These are phyloP conservation scores for Cetradonia linearis DNA, from an alignment of 495 filamentous ascomycete species.

Conservation along the genomic window DNA sequence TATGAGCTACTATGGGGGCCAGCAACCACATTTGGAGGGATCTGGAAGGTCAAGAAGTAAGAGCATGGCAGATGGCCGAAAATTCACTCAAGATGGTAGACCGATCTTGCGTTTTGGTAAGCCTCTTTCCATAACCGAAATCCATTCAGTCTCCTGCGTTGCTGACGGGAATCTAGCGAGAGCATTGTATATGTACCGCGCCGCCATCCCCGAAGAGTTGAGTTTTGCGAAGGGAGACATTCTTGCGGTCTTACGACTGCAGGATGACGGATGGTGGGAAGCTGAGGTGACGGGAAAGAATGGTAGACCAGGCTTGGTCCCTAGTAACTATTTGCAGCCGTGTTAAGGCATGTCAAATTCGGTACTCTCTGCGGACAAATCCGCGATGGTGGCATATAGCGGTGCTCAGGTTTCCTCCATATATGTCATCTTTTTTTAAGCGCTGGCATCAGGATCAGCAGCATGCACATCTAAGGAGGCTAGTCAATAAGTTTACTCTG, in stretches of 20 bases:
- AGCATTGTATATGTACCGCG: constrained; percentile 86
- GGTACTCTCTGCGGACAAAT: neutral
- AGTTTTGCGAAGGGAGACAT: constrained; percentile 89
- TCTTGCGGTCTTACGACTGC: constrained; percentile 76
- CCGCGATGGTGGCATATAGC: neutral
- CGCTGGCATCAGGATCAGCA: neutral
- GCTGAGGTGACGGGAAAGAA: constrained; percentile 78
- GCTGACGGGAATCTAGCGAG: constrained; percentile 48
- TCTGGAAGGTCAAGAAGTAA: constrained; percentile 54
- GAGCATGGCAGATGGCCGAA: constrained; percentile 65
- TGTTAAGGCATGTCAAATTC: constrained; percentile 35
- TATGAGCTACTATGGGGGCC: constrained; percentile 30
- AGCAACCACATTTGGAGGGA: constrained; percentile 18
- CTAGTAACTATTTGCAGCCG: constrained; percentile 89
- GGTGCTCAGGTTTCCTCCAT: neutral
- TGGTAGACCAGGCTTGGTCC: constrained; percentile 71
- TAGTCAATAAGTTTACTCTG: neutral
- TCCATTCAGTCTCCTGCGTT: neutral
- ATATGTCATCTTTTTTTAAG: neutral
- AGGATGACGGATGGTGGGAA: constrained; percentile 99
- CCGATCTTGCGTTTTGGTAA: constrained; percentile 88
- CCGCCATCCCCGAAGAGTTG: constrained; percentile 90
- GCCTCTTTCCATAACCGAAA: constrained; percentile 26
- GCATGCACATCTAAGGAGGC: neutral
- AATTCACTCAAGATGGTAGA: constrained; percentile 75